phyloP scores from a whole-genome alignment of 1,284 basidiomycete species.

The Heterobasidion irregulare region DNA sequence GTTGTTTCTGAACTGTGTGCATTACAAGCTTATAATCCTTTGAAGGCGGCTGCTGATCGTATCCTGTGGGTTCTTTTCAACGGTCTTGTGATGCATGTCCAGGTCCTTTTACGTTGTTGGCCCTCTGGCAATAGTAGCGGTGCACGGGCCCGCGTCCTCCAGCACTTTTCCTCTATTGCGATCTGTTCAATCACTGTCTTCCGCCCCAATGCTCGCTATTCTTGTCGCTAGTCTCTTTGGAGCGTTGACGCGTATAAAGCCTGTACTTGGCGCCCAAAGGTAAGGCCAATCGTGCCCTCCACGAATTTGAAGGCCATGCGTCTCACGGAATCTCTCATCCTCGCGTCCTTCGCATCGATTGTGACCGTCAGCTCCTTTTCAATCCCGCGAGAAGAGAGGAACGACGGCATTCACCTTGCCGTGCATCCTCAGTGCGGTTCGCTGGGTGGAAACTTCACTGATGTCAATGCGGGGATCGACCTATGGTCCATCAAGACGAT shows the following conservation, averaged over 20 bases:
- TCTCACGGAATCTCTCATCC: neutral
- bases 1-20: too few species aligned
- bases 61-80: too few species aligned
- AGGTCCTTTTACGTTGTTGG: neutral
- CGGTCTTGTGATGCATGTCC: too few species aligned
- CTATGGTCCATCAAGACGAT: conserved; percentile 25
- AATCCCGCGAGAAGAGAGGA: conserved; percentile 5
- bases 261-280: neutral
- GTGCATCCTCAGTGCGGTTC: conserved; percentile 26
- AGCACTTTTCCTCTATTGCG: neutral
- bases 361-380: neutral
- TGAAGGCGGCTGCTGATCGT: too few species aligned
- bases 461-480: conserved; percentile 28
- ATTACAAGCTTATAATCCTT: too few species aligned
- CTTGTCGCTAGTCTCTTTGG: neutral
- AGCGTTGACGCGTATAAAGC: neutral
- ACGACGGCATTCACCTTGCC: conserved; percentile 26
- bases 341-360: neutral
- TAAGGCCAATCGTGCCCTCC: neutral
- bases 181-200: neutral
- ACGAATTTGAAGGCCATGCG: neutral
- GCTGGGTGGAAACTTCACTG: conserved; percentile 22
- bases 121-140: neutral
- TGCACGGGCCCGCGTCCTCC: neutral
- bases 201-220: neutral